Percentiles rank a stretch among this genome's conserved stretches.
These are phyloP conservation scores for Chrysochromulina parva DNA, from an alignment of 78 protist genomes.

Conservation along the genomic window DNA sequence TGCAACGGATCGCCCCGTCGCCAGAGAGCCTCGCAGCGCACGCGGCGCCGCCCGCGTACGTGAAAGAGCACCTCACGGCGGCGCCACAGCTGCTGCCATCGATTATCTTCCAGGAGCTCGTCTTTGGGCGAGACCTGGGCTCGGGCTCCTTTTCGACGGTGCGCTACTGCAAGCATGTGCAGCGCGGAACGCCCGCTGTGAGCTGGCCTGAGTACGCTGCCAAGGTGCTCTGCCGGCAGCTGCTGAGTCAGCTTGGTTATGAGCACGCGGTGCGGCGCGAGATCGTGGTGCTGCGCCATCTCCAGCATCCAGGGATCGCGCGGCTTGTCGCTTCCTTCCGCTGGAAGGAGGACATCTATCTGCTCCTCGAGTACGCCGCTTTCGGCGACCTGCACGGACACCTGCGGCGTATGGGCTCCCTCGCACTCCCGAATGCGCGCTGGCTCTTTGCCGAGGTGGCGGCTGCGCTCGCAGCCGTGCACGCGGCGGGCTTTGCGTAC, in stretches of 20 bases:
- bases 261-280: background rate
- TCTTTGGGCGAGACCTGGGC: background rate
- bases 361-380: background rate
- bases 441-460: constrained; percentile 14
- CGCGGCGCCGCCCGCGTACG: background rate
- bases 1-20: background rate
- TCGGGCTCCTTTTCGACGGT: background rate
- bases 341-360: background rate
- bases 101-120: background rate
- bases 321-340: background rate
- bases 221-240: background rate
- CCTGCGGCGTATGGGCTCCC: background rate
- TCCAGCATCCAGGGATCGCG: background rate
- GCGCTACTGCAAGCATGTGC: background rate
- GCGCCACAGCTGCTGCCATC: background rate
- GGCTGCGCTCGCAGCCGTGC: constrained; percentile 3
- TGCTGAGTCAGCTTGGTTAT: background rate
- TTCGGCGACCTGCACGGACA: background rate
- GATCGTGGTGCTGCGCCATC: background rate
- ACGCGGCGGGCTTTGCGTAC: background rate
- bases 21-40: background rate
- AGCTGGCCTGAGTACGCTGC: constrained; percentile 15
- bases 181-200: background rate
- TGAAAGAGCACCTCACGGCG: background rate
- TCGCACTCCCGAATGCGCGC: background rate